These are phyloP conservation scores for Euphorbia celastroides DNA, from an alignment of 441 rosid species.

Conservation along the genomic window DNA sequence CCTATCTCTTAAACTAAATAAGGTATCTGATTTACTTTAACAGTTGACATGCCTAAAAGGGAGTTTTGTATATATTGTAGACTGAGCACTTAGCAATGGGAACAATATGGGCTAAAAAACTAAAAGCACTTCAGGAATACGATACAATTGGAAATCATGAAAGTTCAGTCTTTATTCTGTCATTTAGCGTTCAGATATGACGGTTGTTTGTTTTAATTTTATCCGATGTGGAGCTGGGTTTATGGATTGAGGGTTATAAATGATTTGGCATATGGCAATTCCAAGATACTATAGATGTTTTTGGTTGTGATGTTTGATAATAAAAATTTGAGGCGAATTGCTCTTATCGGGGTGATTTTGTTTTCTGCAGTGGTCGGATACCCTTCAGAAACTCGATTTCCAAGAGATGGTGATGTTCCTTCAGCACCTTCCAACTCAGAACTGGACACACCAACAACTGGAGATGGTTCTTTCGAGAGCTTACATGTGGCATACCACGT, in stretches of 20 bases:
- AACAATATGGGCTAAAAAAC: neutral
- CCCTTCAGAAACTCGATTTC: constrained; percentile 86
- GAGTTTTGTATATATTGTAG: neutral
- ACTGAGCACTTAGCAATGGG: neutral
- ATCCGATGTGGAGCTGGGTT: neutral
- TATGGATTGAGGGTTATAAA: neutral
- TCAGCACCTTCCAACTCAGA: constrained; percentile 89
- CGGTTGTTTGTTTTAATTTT: neutral
- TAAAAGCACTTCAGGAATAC: neutral
- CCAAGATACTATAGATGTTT: too few species aligned
- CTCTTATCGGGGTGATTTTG: neutral
- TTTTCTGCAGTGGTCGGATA: constrained; percentile 75
- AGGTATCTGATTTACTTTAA: neutral
- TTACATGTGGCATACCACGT: constrained; percentile 96
- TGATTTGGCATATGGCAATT: neutral
- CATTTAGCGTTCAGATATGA: neutral
- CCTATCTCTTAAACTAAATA: neutral
- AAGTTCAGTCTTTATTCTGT: neutral
- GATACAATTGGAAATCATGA: neutral
- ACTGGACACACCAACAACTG: constrained; percentile 84
- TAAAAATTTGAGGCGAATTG: neutral
- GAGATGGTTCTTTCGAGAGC: constrained; percentile 94
- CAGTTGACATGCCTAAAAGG: neutral
- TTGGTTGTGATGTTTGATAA: neutral
- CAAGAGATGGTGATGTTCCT: constrained; percentile 99